Evolutionary conservation across 495 filamentous ascomycete genomes (phyloP).

Genomic region (Aspergillus heteromorphus): DNA sequence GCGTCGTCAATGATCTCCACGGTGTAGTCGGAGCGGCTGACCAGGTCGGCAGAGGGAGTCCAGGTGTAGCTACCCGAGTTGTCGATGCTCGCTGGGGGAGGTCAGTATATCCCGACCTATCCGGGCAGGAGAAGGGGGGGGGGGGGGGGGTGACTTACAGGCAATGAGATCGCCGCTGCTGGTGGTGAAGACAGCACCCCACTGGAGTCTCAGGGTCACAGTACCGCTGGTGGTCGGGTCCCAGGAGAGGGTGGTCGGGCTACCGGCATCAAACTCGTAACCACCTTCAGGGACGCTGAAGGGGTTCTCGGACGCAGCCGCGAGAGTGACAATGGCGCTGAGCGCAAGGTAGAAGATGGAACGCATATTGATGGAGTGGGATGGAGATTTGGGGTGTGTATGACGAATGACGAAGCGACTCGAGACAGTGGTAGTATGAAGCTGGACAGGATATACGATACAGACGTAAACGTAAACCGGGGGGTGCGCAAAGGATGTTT

Average conservation of each 20-base stretch:
- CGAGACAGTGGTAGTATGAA: constrained; percentile 4
- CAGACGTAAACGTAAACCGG: constrained; percentile 7
- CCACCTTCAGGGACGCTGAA: constrained; percentile 48
- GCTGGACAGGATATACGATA: constrained; percentile 3
- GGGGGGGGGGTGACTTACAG: constrained; percentile 46
- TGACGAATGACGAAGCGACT: constrained; percentile 7
- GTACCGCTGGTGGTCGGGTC: constrained; percentile 46
- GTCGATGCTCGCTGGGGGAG: constrained; percentile 39
- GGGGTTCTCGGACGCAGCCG: constrained; percentile 40
- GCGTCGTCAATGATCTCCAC: constrained; percentile 51
- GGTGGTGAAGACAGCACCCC: constrained; percentile 41
- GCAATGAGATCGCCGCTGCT: constrained; percentile 44
- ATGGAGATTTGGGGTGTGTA: constrained; percentile 1
- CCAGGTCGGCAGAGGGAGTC: constrained; percentile 40
- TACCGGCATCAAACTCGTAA: constrained; percentile 45
- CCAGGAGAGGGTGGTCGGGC: constrained; percentile 51
- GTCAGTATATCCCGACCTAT: constrained; percentile 18
- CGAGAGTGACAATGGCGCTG: constrained; percentile 36
- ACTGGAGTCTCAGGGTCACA: constrained; percentile 50
- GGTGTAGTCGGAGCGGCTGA: constrained; percentile 48
- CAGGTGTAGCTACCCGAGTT: constrained; percentile 58
- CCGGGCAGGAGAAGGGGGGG: too few species aligned
- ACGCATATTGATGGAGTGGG: constrained; percentile 36
- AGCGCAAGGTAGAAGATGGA: constrained; percentile 32
- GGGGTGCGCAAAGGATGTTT: neutral